Conservation (phyloP, 2,329 filamentous ascomycete genomes). For the Ophiocordyceps australis region DNA sequence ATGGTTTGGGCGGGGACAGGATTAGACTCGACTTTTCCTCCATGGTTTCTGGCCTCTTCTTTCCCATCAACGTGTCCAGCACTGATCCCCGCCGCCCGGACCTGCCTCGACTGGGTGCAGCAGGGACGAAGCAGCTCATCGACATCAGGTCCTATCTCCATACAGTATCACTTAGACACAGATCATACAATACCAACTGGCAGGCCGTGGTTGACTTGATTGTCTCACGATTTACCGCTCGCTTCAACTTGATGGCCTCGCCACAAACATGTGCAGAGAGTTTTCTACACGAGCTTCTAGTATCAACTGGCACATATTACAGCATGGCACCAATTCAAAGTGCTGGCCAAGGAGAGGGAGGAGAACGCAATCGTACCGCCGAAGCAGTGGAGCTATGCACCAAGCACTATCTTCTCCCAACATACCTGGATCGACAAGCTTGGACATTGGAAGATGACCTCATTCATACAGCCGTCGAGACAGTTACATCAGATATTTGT, state of each 20-base stretch:
- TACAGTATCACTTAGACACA: constrained; percentile 16
- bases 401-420: constrained; percentile 21
- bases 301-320: constrained; percentile 19
- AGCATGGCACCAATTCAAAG: too few relatives aligned
- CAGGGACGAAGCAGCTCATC: constrained; percentile 11
- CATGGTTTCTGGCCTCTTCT: constrained; percentile 32
- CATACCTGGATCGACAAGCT: constrained; percentile 4
- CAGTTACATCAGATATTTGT: constrained; percentile 21
- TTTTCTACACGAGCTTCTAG: constrained; percentile 17
- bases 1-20: constrained; percentile 22
- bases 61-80: constrained; percentile 29
- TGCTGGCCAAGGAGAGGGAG: constrained; percentile 8
- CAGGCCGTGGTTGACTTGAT: constrained; percentile 48
- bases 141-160: constrained; percentile 24
- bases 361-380: constrained; percentile 15
- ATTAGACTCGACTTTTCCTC: constrained; percentile 26
- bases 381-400: constrained; percentile 23
- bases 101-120: constrained; percentile 13
- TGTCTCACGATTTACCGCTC: constrained; percentile 38
- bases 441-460: constrained; percentile 23
- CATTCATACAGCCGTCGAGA: constrained; percentile 22
- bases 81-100: constrained; percentile 13
- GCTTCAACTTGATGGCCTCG: constrained; percentile 24
- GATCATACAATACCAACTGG: constrained; percentile 33
- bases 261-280: constrained; percentile 7